These are phyloP conservation scores for Fusarium sp. DNA, from an alignment of 2,329 filamentous ascomycete genomes.

Conservation along the genomic window DNA sequence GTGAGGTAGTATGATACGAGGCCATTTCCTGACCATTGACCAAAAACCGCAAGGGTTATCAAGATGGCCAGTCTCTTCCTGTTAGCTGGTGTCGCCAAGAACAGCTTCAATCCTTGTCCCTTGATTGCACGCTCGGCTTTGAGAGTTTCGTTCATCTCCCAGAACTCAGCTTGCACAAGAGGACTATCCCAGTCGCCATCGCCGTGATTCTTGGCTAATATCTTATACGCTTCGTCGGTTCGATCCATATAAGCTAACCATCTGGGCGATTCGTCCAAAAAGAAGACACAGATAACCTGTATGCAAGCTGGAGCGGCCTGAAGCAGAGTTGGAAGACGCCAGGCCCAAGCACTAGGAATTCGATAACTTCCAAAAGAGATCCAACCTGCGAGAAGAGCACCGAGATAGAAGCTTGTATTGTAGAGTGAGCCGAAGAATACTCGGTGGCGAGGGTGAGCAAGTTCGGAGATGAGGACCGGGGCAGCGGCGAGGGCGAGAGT, in stretches of 20 bases:
- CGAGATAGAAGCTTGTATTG: slow-evolving; percentile 7
- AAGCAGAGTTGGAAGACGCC: slow-evolving; percentile 35
- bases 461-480: slow-evolving; percentile 55
- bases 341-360: slow-evolving; percentile 25
- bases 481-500: slow-evolving; percentile 64
- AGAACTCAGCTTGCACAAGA: slow-evolving; percentile 30
- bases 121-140: slow-evolving; percentile 25
- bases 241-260: slow-evolving; percentile 30
- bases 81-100: slow-evolving; percentile 45
- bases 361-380: slow-evolving; percentile 32
- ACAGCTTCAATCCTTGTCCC: slow-evolving; percentile 7
- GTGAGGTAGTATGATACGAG: slow-evolving; percentile 47
- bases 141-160: slow-evolving; percentile 37
- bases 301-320: slow-evolving; percentile 28
- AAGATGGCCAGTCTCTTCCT: slow-evolving; percentile 53
- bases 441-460: slow-evolving; percentile 31
- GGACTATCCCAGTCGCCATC: slow-evolving; percentile 63
- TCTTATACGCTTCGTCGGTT: slow-evolving; percentile 16
- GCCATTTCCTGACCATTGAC: slow-evolving; percentile 54
- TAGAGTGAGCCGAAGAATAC: slow-evolving; percentile 25
- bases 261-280: slow-evolving; percentile 29
- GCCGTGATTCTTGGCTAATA: slow-evolving; percentile 26
- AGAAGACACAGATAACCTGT: slow-evolving; percentile 31
- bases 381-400: slow-evolving; percentile 25
- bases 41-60: slow-evolving; percentile 58